Conservation (phyloP, 768 basidiomycete genomes). For the Tylopilus sp. region DNA sequence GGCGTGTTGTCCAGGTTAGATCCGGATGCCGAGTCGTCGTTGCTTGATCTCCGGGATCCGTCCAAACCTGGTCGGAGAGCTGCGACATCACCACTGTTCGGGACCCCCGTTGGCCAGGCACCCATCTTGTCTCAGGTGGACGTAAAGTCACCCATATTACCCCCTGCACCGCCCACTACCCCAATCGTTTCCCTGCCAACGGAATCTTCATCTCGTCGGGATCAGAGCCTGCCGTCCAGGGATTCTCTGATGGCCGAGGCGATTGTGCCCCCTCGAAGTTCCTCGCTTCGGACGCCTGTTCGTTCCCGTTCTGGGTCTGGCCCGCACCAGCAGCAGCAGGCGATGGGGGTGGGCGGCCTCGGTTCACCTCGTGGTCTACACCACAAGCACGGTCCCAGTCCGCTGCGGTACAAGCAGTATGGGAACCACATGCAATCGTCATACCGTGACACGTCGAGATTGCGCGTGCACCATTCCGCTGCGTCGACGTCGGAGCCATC, state of each 20-base stretch:
- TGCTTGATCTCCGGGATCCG: constrained; percentile 65
- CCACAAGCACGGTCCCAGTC: constrained; percentile 39
- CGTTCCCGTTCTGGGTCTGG: constrained; percentile 32
- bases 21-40: constrained; percentile 44
- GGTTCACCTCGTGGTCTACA: constrained; percentile 34
- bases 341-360: constrained; percentile 12
- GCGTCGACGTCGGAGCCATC: constrained; percentile 86
- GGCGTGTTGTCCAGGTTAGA: constrained; percentile 69
- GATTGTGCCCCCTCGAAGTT: constrained; percentile 28
- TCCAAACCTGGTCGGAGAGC: constrained; percentile 51
- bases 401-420: constrained; percentile 42
- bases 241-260: constrained; percentile 42
- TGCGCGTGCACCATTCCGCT: constrained; percentile 64
- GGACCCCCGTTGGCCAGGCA: constrained; percentile 34
- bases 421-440: constrained; percentile 34
- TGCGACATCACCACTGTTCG: constrained; percentile 34
- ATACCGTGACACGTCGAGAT: constrained; percentile 39
- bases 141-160: constrained; percentile 19
- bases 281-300: constrained; percentile 31
- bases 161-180: constrained; percentile 13
- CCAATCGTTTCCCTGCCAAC: constrained; percentile 26
- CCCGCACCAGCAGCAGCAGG: constrained; percentile 20
- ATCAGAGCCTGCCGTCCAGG: constrained; percentile 44
- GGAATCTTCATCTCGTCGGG: constrained; percentile 19
- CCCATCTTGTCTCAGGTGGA: constrained; percentile 16